These are phyloP conservation scores for Umbelopsis ramanniana DNA, from an alignment of 192 early-diverging fungal genomes.

Conservation along the genomic window DNA sequence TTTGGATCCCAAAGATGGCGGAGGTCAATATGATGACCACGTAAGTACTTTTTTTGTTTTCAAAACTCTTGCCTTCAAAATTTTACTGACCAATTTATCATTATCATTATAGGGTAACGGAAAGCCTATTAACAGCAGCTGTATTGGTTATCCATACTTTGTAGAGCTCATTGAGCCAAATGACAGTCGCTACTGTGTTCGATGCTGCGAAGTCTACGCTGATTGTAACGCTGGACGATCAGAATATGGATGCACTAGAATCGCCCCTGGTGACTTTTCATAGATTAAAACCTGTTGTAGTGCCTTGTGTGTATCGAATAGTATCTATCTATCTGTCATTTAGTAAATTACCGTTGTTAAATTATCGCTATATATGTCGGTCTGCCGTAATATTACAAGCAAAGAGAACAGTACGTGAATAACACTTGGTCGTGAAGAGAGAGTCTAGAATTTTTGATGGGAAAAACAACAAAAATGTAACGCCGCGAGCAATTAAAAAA, in stretches of 20 bases:
- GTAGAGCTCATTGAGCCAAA: conserved; percentile 52
- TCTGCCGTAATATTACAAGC: too few species aligned
- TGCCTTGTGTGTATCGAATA: too few species aligned
- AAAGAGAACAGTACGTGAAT: too few species aligned
- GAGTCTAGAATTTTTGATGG: too few species aligned
- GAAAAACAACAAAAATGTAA: too few species aligned
- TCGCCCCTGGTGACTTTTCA: conserved; percentile 34
- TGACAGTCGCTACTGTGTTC: conserved; percentile 43
- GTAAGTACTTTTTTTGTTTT: neutral
- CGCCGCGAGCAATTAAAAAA: too few species aligned
- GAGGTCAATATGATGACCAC: conserved; percentile 53
- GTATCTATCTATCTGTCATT: too few species aligned
- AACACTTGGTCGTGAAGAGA: too few species aligned
- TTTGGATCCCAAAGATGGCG: conserved; percentile 34
- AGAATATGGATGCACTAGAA: conserved; percentile 29
- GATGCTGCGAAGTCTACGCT: conserved; percentile 38
- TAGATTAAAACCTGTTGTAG: neutral
- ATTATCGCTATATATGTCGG: too few species aligned
- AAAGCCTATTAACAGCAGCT: conserved; percentile 32
- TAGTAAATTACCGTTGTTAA: too few species aligned
- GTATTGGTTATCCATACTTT: conserved; percentile 40
- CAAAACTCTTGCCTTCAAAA: neutral
- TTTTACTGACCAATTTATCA: neutral
- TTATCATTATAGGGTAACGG: conserved; percentile 16
- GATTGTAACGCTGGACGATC: conserved; percentile 42